These are phyloP conservation scores for Mycena citricolor DNA, from an alignment of 1,284 basidiomycete genomes.

Conservation along the genomic window DNA sequence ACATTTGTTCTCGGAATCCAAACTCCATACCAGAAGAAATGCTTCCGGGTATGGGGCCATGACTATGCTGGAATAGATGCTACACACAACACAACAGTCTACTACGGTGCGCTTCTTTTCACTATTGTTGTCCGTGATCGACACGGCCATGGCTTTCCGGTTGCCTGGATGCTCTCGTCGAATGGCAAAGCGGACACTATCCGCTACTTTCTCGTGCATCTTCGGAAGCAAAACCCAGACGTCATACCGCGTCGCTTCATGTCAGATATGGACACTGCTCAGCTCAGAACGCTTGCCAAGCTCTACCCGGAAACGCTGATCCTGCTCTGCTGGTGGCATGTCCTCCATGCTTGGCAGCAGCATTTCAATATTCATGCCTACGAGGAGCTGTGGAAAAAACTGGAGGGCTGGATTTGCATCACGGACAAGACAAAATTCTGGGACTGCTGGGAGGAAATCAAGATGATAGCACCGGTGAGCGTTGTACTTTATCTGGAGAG, in stretches of 20 bases:
- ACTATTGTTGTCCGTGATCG: slow-evolving; percentile 23
- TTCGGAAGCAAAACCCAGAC: slow-evolving; percentile 6
- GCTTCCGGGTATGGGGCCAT: slow-evolving; percentile 15
- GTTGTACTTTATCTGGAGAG: slow-evolving; percentile 13
- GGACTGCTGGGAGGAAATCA: slow-evolving; percentile 14
- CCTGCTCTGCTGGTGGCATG: slow-evolving; percentile 27
- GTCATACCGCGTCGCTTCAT: slow-evolving; percentile 21
- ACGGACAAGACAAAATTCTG: slow-evolving; percentile 18
- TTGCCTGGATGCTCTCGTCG: slow-evolving; percentile 27
- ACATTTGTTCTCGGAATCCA: slow-evolving; percentile 23
- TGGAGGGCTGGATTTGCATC: slow-evolving; percentile 22
- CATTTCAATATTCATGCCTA: slow-evolving; percentile 17
- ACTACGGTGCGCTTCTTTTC: slow-evolving; percentile 19
- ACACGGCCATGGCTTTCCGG: slow-evolving; percentile 27
- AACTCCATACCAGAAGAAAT: slow-evolving; percentile 19
- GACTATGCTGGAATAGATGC: slow-evolving; percentile 23
- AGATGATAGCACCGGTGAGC: slow-evolving; percentile 8
- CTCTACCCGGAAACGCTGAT: slow-evolving; percentile 12
- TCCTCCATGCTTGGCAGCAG: slow-evolving; percentile 26
- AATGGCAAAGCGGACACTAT: slow-evolving; percentile 22
- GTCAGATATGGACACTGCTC: slow-evolving; percentile 23
- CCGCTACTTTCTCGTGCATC: slow-evolving; percentile 16
- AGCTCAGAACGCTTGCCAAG: slow-evolving; percentile 14
- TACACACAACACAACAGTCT: slow-evolving; percentile 26
- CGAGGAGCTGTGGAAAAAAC: slow-evolving; percentile 22